These are phyloP conservation scores for Hypholoma sublateritium DNA, from an alignment of 768 basidiomycete species.

Conservation along the genomic window DNA sequence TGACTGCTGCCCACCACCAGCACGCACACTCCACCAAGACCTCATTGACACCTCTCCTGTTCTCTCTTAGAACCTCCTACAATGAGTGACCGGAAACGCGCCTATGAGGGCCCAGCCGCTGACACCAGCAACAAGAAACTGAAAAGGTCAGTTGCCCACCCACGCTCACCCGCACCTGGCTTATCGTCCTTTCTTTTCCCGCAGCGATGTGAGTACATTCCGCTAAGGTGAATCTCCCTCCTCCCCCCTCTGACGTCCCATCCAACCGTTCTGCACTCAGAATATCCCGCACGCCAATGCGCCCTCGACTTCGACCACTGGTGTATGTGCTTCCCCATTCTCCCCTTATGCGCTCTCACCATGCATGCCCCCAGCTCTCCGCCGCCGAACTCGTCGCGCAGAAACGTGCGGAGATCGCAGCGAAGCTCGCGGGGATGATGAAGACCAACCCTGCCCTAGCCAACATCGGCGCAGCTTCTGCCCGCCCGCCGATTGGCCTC, in stretches of 20 bases:
- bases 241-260: slow-evolving; percentile 50
- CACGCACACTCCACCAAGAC: neutral
- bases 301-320: slow-evolving; percentile 6
- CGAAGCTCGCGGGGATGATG: slow-evolving; percentile 81
- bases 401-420: slow-evolving; percentile 82
- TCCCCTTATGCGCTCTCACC: neutral
- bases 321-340: slow-evolving; percentile 6
- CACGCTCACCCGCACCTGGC: slow-evolving; percentile 5
- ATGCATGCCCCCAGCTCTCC: slow-evolving; percentile 35
- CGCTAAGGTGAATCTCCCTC: slow-evolving; percentile 72
- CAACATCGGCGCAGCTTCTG: slow-evolving; percentile 16
- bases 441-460: slow-evolving; percentile 32
- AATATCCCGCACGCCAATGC: slow-evolving; percentile 13
- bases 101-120: slow-evolving; percentile 48
- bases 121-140: slow-evolving; percentile 54
- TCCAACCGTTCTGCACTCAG: slow-evolving; percentile 22
- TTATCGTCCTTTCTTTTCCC: slow-evolving; percentile 18
- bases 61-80: neutral
- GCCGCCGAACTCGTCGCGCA: slow-evolving; percentile 74
- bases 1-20: neutral
- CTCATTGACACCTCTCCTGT: too few relatives aligned
- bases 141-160: slow-evolving; percentile 57
- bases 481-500: slow-evolving; percentile 24
- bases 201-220: slow-evolving; percentile 69
- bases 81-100: slow-evolving; percentile 73